A percentile compares a stretch with the other conserved stretches of the same genome.
These are phyloP conservation scores for Plectosphaerella cucumerina DNA, from an alignment of 2,329 filamentous ascomycete species.

Conservation along the genomic window DNA sequence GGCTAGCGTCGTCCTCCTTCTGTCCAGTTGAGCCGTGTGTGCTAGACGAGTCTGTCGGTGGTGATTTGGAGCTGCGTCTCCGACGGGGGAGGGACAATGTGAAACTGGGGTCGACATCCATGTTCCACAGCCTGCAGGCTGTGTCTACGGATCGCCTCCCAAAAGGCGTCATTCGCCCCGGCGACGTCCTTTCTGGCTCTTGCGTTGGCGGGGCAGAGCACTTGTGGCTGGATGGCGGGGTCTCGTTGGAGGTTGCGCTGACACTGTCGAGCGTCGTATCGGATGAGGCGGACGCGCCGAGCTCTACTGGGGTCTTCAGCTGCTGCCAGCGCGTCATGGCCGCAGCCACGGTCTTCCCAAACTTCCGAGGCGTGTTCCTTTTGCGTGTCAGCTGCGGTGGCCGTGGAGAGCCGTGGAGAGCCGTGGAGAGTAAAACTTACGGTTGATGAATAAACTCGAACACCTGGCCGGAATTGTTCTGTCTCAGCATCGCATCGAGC, in stretches of 20 bases:
- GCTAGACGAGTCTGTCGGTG: neutral
- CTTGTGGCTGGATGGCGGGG: slow-evolving; percentile 4
- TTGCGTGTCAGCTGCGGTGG: neutral
- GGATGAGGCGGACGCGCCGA: slow-evolving; percentile 1
- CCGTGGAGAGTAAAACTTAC: too few species aligned
- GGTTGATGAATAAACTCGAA: slow-evolving; percentile 17
- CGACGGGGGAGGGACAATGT: neutral
- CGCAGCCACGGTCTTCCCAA: slow-evolving; percentile 12
- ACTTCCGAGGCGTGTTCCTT: slow-evolving; percentile 11
- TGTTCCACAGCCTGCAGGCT: neutral
- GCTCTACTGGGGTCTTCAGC: slow-evolving; percentile 1
- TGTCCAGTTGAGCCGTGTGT: neutral
- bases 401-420: too few species aligned
- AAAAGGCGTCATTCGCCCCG: neutral
- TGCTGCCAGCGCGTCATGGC: slow-evolving; percentile 12
- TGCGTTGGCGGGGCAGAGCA: neutral
- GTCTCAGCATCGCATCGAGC: slow-evolving; percentile 6
- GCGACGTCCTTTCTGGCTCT: neutral
- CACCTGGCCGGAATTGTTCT: slow-evolving; percentile 4
- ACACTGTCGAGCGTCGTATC: neutral
- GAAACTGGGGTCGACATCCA: neutral
- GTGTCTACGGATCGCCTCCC: neutral
- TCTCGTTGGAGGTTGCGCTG: neutral
- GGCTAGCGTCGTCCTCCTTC: neutral
- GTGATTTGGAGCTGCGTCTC: neutral